phyloP scores from a whole-genome alignment of 1,139 yeast species.

The Debaryomyces psychrophilus region DNA sequence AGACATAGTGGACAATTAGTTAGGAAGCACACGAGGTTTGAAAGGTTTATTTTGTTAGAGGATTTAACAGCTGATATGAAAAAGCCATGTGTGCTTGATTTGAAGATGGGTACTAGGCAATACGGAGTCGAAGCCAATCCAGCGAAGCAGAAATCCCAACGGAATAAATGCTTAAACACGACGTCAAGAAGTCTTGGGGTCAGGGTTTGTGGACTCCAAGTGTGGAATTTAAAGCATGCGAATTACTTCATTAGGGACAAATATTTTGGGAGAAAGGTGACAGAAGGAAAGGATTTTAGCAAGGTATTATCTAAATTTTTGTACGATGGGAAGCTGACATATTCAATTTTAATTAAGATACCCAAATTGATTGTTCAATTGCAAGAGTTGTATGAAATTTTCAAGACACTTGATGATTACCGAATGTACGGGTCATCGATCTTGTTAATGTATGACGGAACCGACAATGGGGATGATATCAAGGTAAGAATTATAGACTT shows the following conservation, averaged over 20 bases:
- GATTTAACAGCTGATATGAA: constrained; percentile 84
- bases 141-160: constrained; percentile 77
- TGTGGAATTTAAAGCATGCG: constrained; percentile 56
- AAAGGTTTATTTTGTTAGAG: constrained; percentile 84
- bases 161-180: constrained; percentile 77
- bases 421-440: constrained; percentile 91
- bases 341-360: constrained; percentile 67
- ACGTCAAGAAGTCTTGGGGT: constrained; percentile 87
- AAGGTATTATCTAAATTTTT: constrained; percentile 73
- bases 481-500: constrained; percentile 85
- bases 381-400: constrained; percentile 57
- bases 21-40: constrained; percentile 59
- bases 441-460: constrained; percentile 85
- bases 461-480: constrained; percentile 31
- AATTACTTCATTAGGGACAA: constrained; percentile 76
- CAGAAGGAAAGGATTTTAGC: constrained; percentile 76
- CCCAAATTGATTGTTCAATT: constrained; percentile 67
- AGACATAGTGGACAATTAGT: constrained; percentile 16
- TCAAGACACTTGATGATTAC: constrained; percentile 68
- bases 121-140: constrained; percentile 90
- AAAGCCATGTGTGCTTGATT: constrained; percentile 88
- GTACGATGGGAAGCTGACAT: constrained; percentile 66
- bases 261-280: constrained; percentile 84
- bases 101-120: constrained; percentile 98
- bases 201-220: constrained; percentile 93